Conservation (phyloP, 805 yeast genomes). For the Ogataea chonburiensis region DNA sequence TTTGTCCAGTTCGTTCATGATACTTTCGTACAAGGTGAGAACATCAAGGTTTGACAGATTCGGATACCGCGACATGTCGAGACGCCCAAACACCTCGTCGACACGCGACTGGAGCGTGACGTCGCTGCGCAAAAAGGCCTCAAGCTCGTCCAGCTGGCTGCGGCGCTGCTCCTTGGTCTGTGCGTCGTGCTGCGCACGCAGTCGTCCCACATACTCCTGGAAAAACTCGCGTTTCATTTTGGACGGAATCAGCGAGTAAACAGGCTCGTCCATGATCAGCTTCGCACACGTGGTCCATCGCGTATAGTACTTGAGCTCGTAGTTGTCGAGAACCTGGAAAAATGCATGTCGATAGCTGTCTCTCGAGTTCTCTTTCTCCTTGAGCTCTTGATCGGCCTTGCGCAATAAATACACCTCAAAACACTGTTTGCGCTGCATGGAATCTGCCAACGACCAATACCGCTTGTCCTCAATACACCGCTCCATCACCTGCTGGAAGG, state of each 20-base stretch:
- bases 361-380: conserved; percentile 50
- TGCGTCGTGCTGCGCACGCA: conserved; percentile 37
- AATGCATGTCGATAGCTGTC: conserved; percentile 60
- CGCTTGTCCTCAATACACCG: conserved; percentile 55
- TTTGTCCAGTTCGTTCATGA: conserved; percentile 31
- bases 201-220: conserved; percentile 43
- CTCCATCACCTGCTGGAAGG: conserved; percentile 65
- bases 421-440: conserved; percentile 54
- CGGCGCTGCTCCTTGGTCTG: conserved; percentile 32
- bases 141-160: conserved; percentile 54
- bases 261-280: conserved; percentile 61
- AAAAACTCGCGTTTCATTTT: conserved; percentile 55
- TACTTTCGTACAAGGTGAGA: conserved; percentile 46
- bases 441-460: conserved; percentile 67
- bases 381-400: conserved; percentile 48
- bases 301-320: conserved; percentile 51
- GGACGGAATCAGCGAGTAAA: conserved; percentile 60
- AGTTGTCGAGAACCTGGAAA: conserved; percentile 41
- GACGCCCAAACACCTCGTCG: conserved; percentile 17
- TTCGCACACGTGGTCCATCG: conserved; percentile 61
- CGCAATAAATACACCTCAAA: conserved; percentile 66
- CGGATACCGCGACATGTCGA: conserved; percentile 16
- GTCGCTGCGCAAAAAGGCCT: conserved; percentile 42
- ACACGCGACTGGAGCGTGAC: conserved; percentile 19
- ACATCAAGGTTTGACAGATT: conserved; percentile 58